phyloP scores from a whole-genome alignment of 768 basidiomycete species.

The Agrocybe chaxingu region DNA sequence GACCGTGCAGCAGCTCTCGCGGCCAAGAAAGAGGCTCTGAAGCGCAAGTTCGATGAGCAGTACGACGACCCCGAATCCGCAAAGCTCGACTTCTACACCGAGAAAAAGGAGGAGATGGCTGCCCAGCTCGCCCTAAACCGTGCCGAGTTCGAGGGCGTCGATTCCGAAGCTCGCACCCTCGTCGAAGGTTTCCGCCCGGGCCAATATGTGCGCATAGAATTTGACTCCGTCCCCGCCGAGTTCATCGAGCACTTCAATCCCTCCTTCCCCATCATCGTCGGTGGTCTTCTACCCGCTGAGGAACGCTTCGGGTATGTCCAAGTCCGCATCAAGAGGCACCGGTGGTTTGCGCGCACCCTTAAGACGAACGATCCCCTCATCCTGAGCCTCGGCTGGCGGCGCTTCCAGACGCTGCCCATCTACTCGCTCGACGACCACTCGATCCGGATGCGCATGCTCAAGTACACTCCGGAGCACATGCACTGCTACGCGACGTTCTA shows the following conservation, averaged over 20 bases:
- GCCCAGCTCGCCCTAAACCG: constrained; percentile 79
- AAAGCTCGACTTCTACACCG: constrained; percentile 85
- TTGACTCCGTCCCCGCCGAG: constrained; percentile 82
- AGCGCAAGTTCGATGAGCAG: constrained; percentile 94
- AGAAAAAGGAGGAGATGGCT: constrained; percentile 90
- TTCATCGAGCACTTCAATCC: constrained; percentile 94
- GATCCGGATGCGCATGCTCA: constrained; percentile 98
- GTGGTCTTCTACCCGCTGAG: constrained; percentile 86
- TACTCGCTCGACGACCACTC: constrained; percentile 98
- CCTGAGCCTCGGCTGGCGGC: constrained; percentile 95
- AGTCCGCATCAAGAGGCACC: constrained; percentile 93
- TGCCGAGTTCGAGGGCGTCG: constrained; percentile 79
- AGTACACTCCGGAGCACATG: constrained; percentile 99
- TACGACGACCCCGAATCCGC: constrained; percentile 86
- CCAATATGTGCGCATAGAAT: constrained; percentile 89
- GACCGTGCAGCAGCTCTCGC: constrained; percentile 56
- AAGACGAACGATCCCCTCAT: constrained; percentile 98
- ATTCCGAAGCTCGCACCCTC: constrained; percentile 71
- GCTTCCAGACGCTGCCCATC: constrained; percentile 93
- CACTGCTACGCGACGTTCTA: constrained; percentile 99
- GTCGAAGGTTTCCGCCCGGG: constrained; percentile 93
- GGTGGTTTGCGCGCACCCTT: constrained; percentile 87
- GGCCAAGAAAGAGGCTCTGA: constrained; percentile 86
- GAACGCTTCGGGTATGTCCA: constrained; percentile 92
- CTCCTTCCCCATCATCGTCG: constrained; percentile 84